Conservation (phyloP, 768 basidiomycete species). For the Tephrocybe sp. region DNA sequence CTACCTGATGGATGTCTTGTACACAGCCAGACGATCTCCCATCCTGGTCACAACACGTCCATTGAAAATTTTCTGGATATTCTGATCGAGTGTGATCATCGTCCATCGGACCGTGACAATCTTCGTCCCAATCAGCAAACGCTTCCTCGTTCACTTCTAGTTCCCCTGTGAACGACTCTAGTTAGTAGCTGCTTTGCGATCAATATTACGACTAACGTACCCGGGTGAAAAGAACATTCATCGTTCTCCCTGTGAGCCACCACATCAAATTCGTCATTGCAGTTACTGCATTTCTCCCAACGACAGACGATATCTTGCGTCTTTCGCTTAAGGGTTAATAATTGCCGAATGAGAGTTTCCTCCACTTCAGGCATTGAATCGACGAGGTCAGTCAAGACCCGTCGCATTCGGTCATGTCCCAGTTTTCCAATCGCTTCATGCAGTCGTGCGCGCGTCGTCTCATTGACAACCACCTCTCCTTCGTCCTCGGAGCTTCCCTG, state of each 20-base stretch:
- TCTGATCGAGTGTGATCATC: constrained; percentile 32
- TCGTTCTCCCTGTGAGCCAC: constrained; percentile 30
- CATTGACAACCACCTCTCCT: constrained; percentile 30
- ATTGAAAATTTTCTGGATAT: constrained; percentile 46
- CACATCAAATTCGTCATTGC: constrained; percentile 45
- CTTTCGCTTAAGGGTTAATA: constrained; percentile 37
- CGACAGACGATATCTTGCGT: constrained; percentile 35
- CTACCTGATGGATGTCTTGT: constrained; percentile 30
- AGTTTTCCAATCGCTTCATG: constrained; percentile 39
- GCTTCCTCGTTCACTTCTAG: constrained; percentile 36
- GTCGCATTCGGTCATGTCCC: constrained; percentile 41
- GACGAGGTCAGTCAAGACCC: constrained; percentile 35
- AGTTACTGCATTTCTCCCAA: constrained; percentile 47
- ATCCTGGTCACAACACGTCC: constrained; percentile 47
- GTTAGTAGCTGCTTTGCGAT: not conserved
- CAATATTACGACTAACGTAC: constrained; percentile 24
- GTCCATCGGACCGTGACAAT: constrained; percentile 45
- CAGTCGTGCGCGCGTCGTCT: constrained; percentile 38
- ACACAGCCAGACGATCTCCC: constrained; percentile 38
- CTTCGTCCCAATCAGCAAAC: constrained; percentile 48
- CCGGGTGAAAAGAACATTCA: constrained; percentile 51
- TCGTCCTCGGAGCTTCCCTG: constrained; percentile 28
- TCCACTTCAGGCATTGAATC: constrained; percentile 39
- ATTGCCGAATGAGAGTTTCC: constrained; percentile 38
- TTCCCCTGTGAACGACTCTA: constrained; percentile 27